phyloP scores from a whole-genome alignment of 1,139 yeast species.

The Candida tunisiensis region DNA sequence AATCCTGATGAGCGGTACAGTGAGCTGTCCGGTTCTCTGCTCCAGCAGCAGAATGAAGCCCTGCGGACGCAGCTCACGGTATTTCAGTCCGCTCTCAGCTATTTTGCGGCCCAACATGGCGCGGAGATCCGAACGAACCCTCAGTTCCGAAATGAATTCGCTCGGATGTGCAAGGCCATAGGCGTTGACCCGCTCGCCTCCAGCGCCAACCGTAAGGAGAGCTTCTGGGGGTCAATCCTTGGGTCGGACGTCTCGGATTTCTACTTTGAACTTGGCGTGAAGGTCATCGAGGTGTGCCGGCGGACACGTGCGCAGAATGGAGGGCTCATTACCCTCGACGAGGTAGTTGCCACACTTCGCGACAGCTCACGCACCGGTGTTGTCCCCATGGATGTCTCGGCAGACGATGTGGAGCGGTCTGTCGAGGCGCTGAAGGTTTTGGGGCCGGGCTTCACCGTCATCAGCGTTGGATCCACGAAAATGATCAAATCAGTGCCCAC shows the following conservation, averaged over 20 bases:
- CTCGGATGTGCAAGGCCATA: conserved; percentile 56
- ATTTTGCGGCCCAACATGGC: conserved; percentile 29
- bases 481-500: conserved; percentile 31
- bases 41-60: conserved; percentile 7
- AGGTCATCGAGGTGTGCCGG: conserved; percentile 60
- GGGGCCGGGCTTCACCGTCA: conserved; percentile 31
- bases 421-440: conserved; percentile 25
- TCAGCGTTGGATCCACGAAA: conserved; percentile 21
- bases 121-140: conserved; percentile 46
- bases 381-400: conserved; percentile 20
- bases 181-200: conserved; percentile 71
- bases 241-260: conserved; percentile 34
- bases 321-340: conserved; percentile 54
- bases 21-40: conserved; percentile 8
- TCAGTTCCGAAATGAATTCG: conserved; percentile 52
- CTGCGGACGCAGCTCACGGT: conserved; percentile 10
- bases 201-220: conserved; percentile 19
- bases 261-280: conserved; percentile 48
- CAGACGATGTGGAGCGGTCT: conserved; percentile 33
- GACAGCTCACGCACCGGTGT: conserved; percentile 18
- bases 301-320: conserved; percentile 60
- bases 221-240: conserved; percentile 21
- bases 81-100: conserved; percentile 10
- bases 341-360: conserved; percentile 25
- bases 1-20: conserved; percentile 8